Evolutionary conservation across 2,329 filamentous ascomycete genomes (phyloP), one percentile per base, ranked within the genome.

Genomic region (Xylariaceae sp.): DNA sequence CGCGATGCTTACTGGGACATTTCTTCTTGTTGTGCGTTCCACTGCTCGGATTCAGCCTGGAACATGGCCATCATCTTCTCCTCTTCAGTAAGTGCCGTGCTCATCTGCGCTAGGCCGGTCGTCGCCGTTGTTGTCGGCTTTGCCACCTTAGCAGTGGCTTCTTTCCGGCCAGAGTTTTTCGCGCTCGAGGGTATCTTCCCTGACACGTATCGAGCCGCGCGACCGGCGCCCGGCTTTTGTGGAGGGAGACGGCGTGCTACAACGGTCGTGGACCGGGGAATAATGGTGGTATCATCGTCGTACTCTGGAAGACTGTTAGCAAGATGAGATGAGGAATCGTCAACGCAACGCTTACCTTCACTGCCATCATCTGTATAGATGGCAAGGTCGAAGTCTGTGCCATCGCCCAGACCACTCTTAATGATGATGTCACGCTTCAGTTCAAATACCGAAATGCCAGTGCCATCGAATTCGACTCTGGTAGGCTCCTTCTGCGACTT

Each of bases 341-440:
- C 10, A 34, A 15, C 9, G 6, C n/a, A 54, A 51, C 71, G 9
- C 83, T 78, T 79, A 94, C 90, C 89, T 82, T 96, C 90, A 70
- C 85, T 89, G 61, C 85, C 88, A 71, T 97, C 92, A 69, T 96
- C 90, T 59, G 90, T 89, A 73, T 91, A 96, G 63, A 99, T 95
- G 61, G 89, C 86, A 50, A 99, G 83, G 72, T 99, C 92, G 71
- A 97, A 96, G 71, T 99, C 94, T 62, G 89, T 90, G 58, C 94
- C 94, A 74, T 97, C 92, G 63, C 94, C 94, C 63, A 99, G 81
- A 57, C 89, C 90, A 72, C 90, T 95, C 72, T 92, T 89, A 71
- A 83, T 85, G 76, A 99, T 99, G 68, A 99, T 99, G 75, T 97
- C 94, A 77, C 92, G 88, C 77, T 99, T 99, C 69, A 99, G 80